Conservation (phyloP, 2,329 filamentous ascomycete species). For the Colletotrichum magnum region DNA sequence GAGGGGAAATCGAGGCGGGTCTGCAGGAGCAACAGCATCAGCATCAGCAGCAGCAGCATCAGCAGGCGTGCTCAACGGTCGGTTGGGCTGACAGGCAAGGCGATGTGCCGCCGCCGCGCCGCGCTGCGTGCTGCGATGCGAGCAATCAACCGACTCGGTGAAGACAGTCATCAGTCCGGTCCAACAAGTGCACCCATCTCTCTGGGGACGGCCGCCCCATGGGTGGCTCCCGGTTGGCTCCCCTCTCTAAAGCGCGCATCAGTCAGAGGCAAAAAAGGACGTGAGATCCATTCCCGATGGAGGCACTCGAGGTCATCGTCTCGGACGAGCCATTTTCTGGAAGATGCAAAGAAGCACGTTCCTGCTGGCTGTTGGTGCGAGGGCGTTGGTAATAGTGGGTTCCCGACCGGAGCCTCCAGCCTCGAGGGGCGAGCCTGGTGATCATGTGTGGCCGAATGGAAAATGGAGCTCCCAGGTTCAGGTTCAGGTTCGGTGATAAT, state of each 20-base stretch:
- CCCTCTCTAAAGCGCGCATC: conserved; percentile 25
- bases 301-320: conserved; percentile 1
- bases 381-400: conserved; percentile 21
- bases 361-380: neutral
- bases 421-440: neutral
- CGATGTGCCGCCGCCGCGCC: neutral
- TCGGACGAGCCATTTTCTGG: conserved; percentile 42
- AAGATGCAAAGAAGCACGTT: conserved; percentile 20
- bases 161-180: neutral
- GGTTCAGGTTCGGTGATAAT: conserved; percentile 18
- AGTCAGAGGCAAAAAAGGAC: neutral
- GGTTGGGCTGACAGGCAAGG: conserved; percentile 20
- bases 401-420: conserved; percentile 16
- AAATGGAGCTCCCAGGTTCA: conserved; percentile 13
- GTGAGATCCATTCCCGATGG: conserved; percentile 32
- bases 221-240: conserved; percentile 29
- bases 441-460: conserved; percentile 28
- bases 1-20: conserved; percentile 8
- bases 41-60: too few species aligned
- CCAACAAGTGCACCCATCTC: too few species aligned
- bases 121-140: conserved; percentile 10
- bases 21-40: conserved; percentile 7
- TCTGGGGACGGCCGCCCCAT: neutral
- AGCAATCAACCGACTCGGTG: conserved; percentile 17
- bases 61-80: conserved; percentile 6